Percentiles rank a stretch among this genome's conserved stretches.
phyloP scores from a whole-genome alignment of 345 rosid genomes.

The thale cress (Arabidopsis thaliana) region DNA sequence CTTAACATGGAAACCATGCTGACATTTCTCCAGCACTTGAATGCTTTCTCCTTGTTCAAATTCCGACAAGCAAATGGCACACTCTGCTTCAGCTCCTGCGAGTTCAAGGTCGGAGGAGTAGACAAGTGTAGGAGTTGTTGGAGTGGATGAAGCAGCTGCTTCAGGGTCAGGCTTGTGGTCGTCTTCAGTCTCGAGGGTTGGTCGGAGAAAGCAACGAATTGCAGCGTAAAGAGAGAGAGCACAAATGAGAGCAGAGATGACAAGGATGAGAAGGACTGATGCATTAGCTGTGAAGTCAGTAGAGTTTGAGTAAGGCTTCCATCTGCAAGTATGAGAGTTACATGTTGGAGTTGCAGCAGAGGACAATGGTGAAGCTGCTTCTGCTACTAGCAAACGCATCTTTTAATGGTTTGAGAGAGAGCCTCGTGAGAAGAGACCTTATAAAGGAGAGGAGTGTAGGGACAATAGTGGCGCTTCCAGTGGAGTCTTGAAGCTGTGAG shows the following conservation, averaged over 20 bases:
- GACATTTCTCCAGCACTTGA: slow-evolving; percentile 62
- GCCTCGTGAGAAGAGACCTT: slow-evolving; percentile 27
- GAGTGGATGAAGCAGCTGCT: slow-evolving; percentile 32
- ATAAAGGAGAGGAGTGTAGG: slow-evolving; percentile 35
- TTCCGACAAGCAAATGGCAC: slow-evolving; percentile 79
- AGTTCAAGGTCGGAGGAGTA: slow-evolving; percentile 58
- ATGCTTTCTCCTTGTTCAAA: slow-evolving; percentile 67
- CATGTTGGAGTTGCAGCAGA: slow-evolving; percentile 36
- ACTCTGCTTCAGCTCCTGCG: slow-evolving; percentile 62
- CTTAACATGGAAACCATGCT: slow-evolving; percentile 76
- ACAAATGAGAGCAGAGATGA: slow-evolving; percentile 66
- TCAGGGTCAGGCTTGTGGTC: slow-evolving; percentile 49
- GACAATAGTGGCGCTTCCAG: slow-evolving; percentile 40
- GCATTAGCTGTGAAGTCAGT: slow-evolving; percentile 60
- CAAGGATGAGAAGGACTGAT: slow-evolving; percentile 53
- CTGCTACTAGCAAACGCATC: slow-evolving; percentile 41
- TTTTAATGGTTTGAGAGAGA: slow-evolving; percentile 23
- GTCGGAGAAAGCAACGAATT: slow-evolving; percentile 64
- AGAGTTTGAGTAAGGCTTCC: slow-evolving; percentile 50
- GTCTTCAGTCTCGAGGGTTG: slow-evolving; percentile 22
- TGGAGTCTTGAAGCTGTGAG: slow-evolving; percentile 42
- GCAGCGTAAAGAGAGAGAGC: slow-evolving; percentile 64
- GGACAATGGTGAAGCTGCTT: slow-evolving; percentile 39
- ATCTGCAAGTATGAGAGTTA: slow-evolving; percentile 40
- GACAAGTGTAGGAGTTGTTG: slow-evolving; percentile 43